Evolutionary conservation across 805 yeast species (phyloP), one percentile per base, ranked within the genome.

Genomic region (Yarrowia sp.): DNA sequence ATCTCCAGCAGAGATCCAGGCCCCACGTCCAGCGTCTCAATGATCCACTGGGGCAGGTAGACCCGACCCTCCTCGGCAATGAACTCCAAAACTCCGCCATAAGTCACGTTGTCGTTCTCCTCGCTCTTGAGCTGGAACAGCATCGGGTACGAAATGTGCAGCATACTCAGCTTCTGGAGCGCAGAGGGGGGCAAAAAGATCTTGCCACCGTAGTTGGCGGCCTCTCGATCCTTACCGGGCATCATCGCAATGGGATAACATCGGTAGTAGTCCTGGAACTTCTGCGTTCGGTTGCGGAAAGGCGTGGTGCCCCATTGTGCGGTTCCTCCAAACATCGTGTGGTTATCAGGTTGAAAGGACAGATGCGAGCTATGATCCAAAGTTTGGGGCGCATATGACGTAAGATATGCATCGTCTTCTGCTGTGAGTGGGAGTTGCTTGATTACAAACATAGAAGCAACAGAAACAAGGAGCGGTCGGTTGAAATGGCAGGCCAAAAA

Each of bases 31-130:
- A 94, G 75, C 0, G 96, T 88, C 46, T 76, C 80, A 88, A 94
- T 83, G 92, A 94, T 92, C 99, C 99, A 94, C 68, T 89, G 90
- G 0, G 99, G 99, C 33, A 94, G 69, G 72, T 94, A 94, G 2
- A 84, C 94, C 62, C 99, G 80, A 16, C 99, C 99, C 77, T 94
- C 99, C 71, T 94, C 98, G 0, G 99, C 97, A 16, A 89, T 87
- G 73, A 94, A 94, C 75, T 94, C 99, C 64, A 94, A 77, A 27
- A 94, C 99, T 70, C 99, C 99, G 49, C 92, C 88, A 72, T 91
- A 97, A 0, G 97, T 90, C 7, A 72, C 76, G 31, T 78, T 71
- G 18, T 74, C 79, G 22, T 81, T 77, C 35, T 82, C 86, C 67
- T 87, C 96, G 62, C 88, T 87, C 32, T 78, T 77, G 39, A 94